Conservation (phyloP, 192 early-diverging fungal genomes). For the Coemansia umbellata region DNA sequence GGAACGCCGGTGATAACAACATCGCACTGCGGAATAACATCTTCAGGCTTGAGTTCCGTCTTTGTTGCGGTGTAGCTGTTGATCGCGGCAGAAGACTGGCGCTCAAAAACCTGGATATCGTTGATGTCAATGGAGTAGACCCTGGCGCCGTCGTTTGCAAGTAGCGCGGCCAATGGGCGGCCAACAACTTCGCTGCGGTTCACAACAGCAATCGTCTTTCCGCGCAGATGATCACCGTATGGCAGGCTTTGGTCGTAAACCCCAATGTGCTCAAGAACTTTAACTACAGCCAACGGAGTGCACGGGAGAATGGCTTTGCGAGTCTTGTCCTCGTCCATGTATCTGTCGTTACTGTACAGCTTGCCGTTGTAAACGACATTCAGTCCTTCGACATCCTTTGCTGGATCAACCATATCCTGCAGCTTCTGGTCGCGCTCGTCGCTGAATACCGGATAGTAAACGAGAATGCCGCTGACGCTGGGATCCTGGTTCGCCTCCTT, state of each 20-base stretch:
- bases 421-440: constrained; percentile 91
- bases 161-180: constrained; percentile 90
- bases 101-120: constrained; percentile 76
- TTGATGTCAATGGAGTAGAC: constrained; percentile 94
- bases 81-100: constrained; percentile 62
- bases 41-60: constrained; percentile 66
- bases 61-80: constrained; percentile 66
- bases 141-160: constrained; percentile 98
- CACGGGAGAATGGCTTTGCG: constrained; percentile 98
- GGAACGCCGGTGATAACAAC: constrained; percentile 99
- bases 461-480: constrained; percentile 90
- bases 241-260: constrained; percentile 86
- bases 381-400: constrained; percentile 97
- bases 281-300: constrained; percentile 96
- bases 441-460: constrained; percentile 98
- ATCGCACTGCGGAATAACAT: constrained; percentile 82
- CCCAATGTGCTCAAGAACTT: constrained; percentile 93
- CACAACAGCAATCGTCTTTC: constrained; percentile 85
- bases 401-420: constrained; percentile 80
- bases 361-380: constrained; percentile 93
- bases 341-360: constrained; percentile 95
- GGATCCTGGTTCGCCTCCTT: constrained; percentile 85
- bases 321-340: constrained; percentile 71
- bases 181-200: constrained; percentile 98
- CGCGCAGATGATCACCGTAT: constrained; percentile 93